Percentiles rank a stretch among this genome's conserved stretches.
Conservation (phyloP, 2,329 filamentous ascomycete species). For the Tolypocladium ophioglossoides region DNA sequence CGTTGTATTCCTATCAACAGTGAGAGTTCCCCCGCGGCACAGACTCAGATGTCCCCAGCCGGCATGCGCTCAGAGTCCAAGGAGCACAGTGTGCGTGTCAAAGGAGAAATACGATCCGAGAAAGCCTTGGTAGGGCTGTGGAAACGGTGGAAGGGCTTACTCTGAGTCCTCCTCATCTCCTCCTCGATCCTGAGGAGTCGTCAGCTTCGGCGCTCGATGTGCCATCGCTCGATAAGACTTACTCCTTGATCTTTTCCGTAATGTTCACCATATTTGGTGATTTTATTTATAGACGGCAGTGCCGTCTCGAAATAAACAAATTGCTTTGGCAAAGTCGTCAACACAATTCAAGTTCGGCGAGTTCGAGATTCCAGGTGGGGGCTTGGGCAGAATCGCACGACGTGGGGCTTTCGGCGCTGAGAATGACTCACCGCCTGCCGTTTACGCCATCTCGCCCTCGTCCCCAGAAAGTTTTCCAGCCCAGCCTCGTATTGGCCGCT, state of each 20-base stretch:
- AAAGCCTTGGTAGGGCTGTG: neutral
- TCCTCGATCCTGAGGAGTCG: conserved; percentile 76
- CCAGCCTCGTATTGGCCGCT: conserved; percentile 13
- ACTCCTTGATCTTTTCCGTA: conserved; percentile 99
- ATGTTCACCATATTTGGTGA: conserved; percentile 84
- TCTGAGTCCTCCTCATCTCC: conserved; percentile 98
- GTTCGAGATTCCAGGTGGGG: conserved; percentile 15
- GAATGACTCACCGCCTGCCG: conserved; percentile 17
- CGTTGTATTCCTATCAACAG: neutral
- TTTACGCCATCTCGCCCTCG: conserved; percentile 4
- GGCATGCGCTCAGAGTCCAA: neutral
- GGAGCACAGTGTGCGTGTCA: neutral
- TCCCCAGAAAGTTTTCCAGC: conserved; percentile 6
- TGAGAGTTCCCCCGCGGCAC: neutral
- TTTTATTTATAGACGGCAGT: conserved; percentile 19
- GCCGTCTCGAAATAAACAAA: conserved; percentile 12
- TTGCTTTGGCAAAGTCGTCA: neutral
- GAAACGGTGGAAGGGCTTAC: conserved; percentile 39
- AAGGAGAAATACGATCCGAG: neutral
- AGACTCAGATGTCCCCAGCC: neutral
- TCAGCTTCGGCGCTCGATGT: conserved; percentile 10
- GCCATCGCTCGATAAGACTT: conserved; percentile 20
- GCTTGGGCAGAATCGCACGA: conserved; percentile 10
- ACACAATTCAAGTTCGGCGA: conserved; percentile 8
- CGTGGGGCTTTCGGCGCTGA: neutral